Percentiles rank a stretch among this genome's conserved stretches.
Conservation (phyloP, 805 yeast genomes). For the Cyberlindnera euphorbiae region DNA sequence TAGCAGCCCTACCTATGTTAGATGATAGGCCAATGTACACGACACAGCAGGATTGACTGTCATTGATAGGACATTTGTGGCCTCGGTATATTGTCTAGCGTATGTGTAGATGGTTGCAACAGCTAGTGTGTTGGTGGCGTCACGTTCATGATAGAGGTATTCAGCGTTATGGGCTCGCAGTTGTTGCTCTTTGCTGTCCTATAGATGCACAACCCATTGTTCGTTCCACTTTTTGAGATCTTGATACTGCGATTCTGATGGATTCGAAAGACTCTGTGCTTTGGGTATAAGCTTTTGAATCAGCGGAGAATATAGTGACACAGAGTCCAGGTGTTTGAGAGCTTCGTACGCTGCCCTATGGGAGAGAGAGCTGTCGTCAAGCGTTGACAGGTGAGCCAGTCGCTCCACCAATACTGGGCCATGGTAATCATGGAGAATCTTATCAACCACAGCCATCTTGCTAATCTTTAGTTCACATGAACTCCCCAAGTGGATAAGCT, state of each 20-base stretch:
- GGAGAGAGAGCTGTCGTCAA: conserved; percentile 4
- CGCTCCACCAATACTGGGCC: conserved; percentile 22
- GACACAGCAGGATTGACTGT: conserved; percentile 13
- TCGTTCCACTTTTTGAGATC: conserved; percentile 1
- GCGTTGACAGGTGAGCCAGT: conserved; percentile 12
- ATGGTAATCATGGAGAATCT: conserved; percentile 7
- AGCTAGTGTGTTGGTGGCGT: conserved; percentile 14
- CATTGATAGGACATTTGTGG: conserved; percentile 16
- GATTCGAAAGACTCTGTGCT: conserved; percentile 2
- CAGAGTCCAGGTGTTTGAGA: conserved; percentile 14
- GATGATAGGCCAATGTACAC: conserved; percentile 19
- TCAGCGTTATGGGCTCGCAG: conserved; percentile 16
- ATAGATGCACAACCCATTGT: conserved; percentile 1
- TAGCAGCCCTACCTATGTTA: conserved; percentile 22
- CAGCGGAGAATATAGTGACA: conserved; percentile 17
- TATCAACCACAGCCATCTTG: neutral
- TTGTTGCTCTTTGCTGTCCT: conserved; percentile 1
- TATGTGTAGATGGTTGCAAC: conserved; percentile 17
- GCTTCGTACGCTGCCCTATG: conserved; percentile 17
- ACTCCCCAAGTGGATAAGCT: neutral
- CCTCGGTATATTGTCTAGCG: conserved; percentile 19
- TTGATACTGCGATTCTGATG: conserved; percentile 2
- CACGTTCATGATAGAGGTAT: conserved; percentile 23
- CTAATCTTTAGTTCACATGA: neutral
- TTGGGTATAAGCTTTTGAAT: conserved; percentile 12